These are phyloP conservation scores for Candida mesenterica DNA, from an alignment of 1,139 yeast species.

Conservation along the genomic window DNA sequence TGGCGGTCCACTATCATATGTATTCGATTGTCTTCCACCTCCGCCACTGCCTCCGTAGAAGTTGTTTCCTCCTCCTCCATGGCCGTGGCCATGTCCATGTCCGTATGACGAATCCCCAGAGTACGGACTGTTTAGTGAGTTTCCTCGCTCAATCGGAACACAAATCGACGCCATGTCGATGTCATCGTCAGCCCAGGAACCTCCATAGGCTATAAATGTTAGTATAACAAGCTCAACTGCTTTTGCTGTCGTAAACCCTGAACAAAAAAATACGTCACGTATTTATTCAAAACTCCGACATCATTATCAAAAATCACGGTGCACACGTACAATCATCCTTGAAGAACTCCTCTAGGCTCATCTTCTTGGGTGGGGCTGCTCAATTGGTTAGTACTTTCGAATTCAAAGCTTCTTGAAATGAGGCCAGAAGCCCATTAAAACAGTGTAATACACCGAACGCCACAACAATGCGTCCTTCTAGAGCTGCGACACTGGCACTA, in stretches of 20 bases:
- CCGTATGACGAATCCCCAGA: conserved; percentile 7
- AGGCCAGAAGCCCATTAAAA: too few relatives aligned
- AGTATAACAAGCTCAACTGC: conserved; percentile 4
- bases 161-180: conserved; percentile 65
- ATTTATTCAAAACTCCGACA: background rate
- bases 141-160: conserved; percentile 43
- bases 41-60: conserved; percentile 11
- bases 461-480: too few relatives aligned
- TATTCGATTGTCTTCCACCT: conserved; percentile 9
- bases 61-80: conserved; percentile 11
- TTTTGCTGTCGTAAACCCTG: background rate
- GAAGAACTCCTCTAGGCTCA: conserved; percentile 53
- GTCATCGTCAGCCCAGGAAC: conserved; percentile 79
- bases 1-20: conserved; percentile 46
- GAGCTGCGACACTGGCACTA: too few relatives aligned
- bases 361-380: conserved; percentile 39
- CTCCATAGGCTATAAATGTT: conserved; percentile 34
- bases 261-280: conserved; percentile 2
- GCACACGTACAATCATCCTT: conserved; percentile 54
- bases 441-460: too few relatives aligned
- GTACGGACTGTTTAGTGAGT: conserved; percentile 4
- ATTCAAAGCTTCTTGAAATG: too few relatives aligned
- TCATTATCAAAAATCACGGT: too few relatives aligned
- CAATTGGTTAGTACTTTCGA: conserved; percentile 4
- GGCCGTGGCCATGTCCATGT: conserved; percentile 2